These are phyloP conservation scores for Phyllosticta citriasiana DNA, from an alignment of 2,329 filamentous ascomycete species.

Conservation along the genomic window DNA sequence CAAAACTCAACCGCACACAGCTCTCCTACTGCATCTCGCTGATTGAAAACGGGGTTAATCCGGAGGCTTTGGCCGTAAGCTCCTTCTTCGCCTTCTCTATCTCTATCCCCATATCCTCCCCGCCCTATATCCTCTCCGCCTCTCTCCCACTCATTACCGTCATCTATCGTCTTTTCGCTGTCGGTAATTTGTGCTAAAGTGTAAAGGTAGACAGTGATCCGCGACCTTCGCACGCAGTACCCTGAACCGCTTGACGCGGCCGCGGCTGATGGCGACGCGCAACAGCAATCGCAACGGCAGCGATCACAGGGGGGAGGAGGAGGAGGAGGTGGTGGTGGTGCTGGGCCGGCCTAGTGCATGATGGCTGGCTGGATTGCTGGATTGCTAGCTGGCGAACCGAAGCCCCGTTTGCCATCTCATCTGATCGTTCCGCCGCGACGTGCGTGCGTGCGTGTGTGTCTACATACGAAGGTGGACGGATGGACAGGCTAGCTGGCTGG, in stretches of 20 bases:
- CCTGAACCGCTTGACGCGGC: slow-evolving; percentile 13
- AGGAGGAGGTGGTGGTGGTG: neutral
- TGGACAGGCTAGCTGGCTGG: too few species aligned
- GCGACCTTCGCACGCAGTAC: slow-evolving; percentile 35
- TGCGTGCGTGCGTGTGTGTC: too few species aligned
- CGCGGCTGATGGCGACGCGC: neutral
- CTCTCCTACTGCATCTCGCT: slow-evolving; percentile 92
- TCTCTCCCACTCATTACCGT: neutral
- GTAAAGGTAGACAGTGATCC: slow-evolving; percentile 50
- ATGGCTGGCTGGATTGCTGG: neutral
- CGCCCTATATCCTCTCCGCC: neutral
- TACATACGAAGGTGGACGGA: too few species aligned
- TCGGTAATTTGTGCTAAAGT: slow-evolving; percentile 52
- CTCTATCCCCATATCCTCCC: neutral
- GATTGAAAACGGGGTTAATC: slow-evolving; percentile 95
- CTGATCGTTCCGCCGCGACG: too few species aligned
- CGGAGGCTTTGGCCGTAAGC: slow-evolving; percentile 84
- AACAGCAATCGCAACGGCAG: neutral
- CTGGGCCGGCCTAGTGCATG: neutral
- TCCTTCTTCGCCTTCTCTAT: neutral
- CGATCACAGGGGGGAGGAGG: neutral
- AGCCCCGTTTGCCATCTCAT: too few species aligned
- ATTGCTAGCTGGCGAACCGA: too few species aligned
- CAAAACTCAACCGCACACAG: slow-evolving; percentile 79
- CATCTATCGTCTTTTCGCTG: too few species aligned